These are phyloP conservation scores for Termitomyces titanicus DNA, from an alignment of 768 basidiomycete species.

Conservation along the genomic window DNA sequence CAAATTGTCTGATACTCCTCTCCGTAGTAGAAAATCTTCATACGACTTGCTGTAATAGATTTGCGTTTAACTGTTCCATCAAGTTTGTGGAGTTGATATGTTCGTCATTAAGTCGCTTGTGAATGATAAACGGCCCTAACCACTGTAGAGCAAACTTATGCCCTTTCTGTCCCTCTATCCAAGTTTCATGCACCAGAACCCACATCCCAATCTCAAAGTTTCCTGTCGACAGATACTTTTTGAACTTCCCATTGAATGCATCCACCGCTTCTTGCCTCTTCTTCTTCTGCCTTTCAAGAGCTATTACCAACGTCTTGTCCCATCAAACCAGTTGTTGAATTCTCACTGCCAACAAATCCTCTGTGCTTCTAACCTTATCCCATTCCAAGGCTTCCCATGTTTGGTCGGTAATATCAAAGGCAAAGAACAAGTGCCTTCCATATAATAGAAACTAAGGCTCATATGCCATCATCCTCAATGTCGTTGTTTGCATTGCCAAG, in stretches of 20 bases:
- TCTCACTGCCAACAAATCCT: constrained; percentile 20
- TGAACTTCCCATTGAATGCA: constrained; percentile 1
- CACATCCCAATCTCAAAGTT: constrained; percentile 22
- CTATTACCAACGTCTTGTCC: constrained; percentile 14
- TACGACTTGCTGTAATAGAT: neutral
- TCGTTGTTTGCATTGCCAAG: constrained; percentile 21
- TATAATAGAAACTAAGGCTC: constrained; percentile 27
- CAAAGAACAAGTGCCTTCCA: constrained; percentile 23
- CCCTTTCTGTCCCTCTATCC: constrained; percentile 25
- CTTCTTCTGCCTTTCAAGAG: constrained; percentile 3
- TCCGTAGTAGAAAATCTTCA: constrained; percentile 1
- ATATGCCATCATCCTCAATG: constrained; percentile 22
- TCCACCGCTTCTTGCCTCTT: constrained; percentile 13
- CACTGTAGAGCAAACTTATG: constrained; percentile 12
- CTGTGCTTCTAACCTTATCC: constrained; percentile 14
- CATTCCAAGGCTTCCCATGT: constrained; percentile 27
- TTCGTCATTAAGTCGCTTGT: neutral
- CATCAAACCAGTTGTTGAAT: constrained; percentile 15
- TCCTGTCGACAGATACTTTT: constrained; percentile 10
- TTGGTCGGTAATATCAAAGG: constrained; percentile 22
- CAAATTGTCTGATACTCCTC: neutral
- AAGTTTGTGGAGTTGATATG: neutral
- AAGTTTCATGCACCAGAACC: constrained; percentile 26
- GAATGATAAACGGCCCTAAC: constrained; percentile 5
- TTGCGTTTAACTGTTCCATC: constrained; percentile 1